A percentile compares a stretch with the other conserved stretches of the same genome.
phyloP scores from a whole-genome alignment of 495 filamentous ascomycete species.

The Xylaria acuta region DNA sequence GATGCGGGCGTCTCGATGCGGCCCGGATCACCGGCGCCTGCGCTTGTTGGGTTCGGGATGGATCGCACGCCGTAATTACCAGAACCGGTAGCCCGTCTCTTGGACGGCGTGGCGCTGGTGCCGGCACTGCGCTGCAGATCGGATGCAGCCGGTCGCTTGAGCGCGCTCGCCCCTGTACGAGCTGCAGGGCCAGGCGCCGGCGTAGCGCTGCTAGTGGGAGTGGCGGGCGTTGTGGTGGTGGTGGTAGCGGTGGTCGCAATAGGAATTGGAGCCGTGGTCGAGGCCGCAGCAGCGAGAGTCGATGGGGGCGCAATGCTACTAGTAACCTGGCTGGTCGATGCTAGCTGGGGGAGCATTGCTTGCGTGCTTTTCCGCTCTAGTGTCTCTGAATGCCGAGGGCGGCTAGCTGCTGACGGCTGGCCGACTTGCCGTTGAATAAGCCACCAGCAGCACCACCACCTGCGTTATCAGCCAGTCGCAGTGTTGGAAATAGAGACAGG shows the following conservation, averaged over 20 bases:
- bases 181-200: conserved; percentile 41
- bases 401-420: conserved; percentile 8
- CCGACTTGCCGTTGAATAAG: conserved; percentile 12
- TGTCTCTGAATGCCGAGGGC: conserved; percentile 9
- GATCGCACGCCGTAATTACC: conserved; percentile 32
- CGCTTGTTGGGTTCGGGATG: conserved; percentile 33
- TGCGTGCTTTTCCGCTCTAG: conserved; percentile 8
- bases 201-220: conserved; percentile 39
- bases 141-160: conserved; percentile 45
- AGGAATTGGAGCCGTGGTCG: conserved; percentile 27
- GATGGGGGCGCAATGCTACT: conserved; percentile 24
- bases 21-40: conserved; percentile 28
- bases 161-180: conserved; percentile 35
- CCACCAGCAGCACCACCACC: background rate
- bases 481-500: background rate
- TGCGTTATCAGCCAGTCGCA: conserved; percentile 1
- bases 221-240: background rate
- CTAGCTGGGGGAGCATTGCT: conserved; percentile 27
- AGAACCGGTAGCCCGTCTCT: conserved; percentile 42
- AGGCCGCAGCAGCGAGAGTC: conserved; percentile 16
- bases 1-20: conserved; percentile 13
- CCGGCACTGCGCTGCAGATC: conserved; percentile 46
- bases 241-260: conserved; percentile 15
- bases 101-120: conserved; percentile 43
- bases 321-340: conserved; percentile 23